phyloP scores from a whole-genome alignment of 148 eudicot genomes.

The Chenopodium suecicum region DNA sequence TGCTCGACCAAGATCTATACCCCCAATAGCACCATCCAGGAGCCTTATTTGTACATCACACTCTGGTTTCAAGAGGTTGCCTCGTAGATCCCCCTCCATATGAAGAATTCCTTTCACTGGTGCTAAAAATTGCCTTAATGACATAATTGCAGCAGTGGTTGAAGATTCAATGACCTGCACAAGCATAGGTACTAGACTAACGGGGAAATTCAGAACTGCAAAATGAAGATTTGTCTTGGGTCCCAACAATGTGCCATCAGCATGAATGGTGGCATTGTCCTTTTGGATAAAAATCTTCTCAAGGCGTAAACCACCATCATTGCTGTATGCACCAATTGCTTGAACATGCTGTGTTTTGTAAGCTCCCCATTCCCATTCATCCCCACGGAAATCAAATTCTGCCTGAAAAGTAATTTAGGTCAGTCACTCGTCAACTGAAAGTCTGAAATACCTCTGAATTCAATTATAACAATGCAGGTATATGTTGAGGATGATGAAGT shows the following conservation, averaged over 20 bases:
- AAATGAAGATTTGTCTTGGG: constrained; percentile 98
- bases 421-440: background rate
- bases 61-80: constrained; percentile 91
- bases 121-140: constrained; percentile 78
- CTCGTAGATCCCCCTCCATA: constrained; percentile 99
- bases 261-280: constrained; percentile 96
- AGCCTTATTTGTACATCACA: constrained; percentile 99
- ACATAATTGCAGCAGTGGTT: constrained; percentile 77
- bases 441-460: background rate
- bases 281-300: constrained; percentile 96
- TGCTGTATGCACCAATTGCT: constrained; percentile 96
- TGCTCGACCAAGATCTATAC: constrained; percentile 96
- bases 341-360: constrained; percentile 93
- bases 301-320: constrained; percentile 94
- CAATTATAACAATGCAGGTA: background rate
- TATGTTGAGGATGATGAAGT: background rate
- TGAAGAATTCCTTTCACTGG: constrained; percentile 92
- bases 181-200: constrained; percentile 89
- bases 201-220: constrained; percentile 97
- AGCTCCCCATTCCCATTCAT: constrained; percentile 99
- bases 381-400: constrained; percentile 96
- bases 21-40: constrained; percentile 95
- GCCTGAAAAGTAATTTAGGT: constrained; percentile 50
- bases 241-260: constrained; percentile 93
- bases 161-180: constrained; percentile 93